Evolutionary conservation across 2,329 filamentous ascomycete species (phyloP).

Genomic region (Tothia fuscella): DNA sequence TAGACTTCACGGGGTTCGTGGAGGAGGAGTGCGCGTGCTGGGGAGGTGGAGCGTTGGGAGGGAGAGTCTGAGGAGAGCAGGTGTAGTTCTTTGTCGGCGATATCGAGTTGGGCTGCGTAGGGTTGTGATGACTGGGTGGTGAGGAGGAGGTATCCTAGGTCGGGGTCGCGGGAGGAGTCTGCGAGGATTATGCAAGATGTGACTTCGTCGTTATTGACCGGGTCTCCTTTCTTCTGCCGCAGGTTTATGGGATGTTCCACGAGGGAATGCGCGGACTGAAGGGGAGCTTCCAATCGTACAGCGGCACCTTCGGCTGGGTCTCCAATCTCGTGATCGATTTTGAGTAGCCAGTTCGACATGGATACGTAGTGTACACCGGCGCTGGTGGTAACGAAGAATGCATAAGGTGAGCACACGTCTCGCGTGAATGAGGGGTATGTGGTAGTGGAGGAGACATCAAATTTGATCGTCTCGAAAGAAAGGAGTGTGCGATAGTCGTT

Average conservation of each 20-base stretch:
- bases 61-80: slow-evolving; percentile 10
- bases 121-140: slow-evolving; percentile 36
- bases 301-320: slow-evolving; percentile 39
- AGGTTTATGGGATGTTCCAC: slow-evolving; percentile 8
- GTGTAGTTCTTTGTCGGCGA: slow-evolving; percentile 25
- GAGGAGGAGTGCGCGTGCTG: slow-evolving; percentile 38
- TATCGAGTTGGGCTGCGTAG: slow-evolving; percentile 40
- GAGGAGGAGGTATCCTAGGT: slow-evolving; percentile 34
- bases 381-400: slow-evolving; percentile 45
- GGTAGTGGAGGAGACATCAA: slow-evolving; percentile 14
- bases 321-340: slow-evolving; percentile 45
- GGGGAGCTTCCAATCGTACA: slow-evolving; percentile 45
- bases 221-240: background rate
- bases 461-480: slow-evolving; percentile 30
- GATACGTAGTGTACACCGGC: slow-evolving; percentile 44
- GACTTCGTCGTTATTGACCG: background rate
- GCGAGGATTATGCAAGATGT: slow-evolving; percentile 38
- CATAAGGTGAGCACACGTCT: slow-evolving; percentile 44
- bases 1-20: slow-evolving; percentile 53
- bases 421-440: slow-evolving; percentile 42
- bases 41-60: slow-evolving; percentile 13
- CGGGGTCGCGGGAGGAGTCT: slow-evolving; percentile 32
- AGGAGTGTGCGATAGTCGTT: slow-evolving; percentile 16
- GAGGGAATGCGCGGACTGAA: slow-evolving; percentile 19
- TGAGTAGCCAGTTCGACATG: slow-evolving; percentile 43